Percentiles rank a stretch among this genome's conserved stretches.
Evolutionary conservation across 768 basidiomycete species (phyloP).

Genomic region (Pholiota conissans): DNA sequence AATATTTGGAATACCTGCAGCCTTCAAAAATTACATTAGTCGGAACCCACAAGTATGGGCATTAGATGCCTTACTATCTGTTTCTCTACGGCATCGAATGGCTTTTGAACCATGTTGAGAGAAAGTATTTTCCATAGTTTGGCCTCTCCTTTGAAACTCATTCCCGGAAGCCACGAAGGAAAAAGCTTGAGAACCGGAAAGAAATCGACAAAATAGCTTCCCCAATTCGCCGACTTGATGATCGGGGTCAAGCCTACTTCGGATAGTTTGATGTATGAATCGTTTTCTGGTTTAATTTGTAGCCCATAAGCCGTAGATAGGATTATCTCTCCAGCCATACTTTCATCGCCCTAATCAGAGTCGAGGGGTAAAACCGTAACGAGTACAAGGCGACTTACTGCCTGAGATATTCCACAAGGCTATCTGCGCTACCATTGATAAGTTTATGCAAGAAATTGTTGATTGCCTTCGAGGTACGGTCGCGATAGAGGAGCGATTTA

Average conservation of each 20-base stretch:
- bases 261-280: slow-evolving; percentile 37
- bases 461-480: slow-evolving; percentile 26
- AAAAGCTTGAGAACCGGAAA: slow-evolving; percentile 35
- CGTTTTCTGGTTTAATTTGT: slow-evolving; percentile 30
- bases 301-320: slow-evolving; percentile 42
- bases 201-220: slow-evolving; percentile 39
- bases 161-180: slow-evolving; percentile 58
- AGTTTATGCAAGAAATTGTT: slow-evolving; percentile 28
- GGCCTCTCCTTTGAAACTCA: slow-evolving; percentile 51
- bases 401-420: slow-evolving; percentile 26
- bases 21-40: background rate
- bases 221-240: slow-evolving; percentile 23
- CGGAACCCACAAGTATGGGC: background rate
- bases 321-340: slow-evolving; percentile 15
- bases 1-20: background rate
- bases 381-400: slow-evolving; percentile 3
- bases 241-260: slow-evolving; percentile 31
- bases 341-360: background rate
- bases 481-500: slow-evolving; percentile 26
- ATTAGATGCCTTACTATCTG: slow-evolving; percentile 13
- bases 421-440: slow-evolving; percentile 28
- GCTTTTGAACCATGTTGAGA: slow-evolving; percentile 32
- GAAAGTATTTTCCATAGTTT: slow-evolving; percentile 36
- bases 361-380: no score
- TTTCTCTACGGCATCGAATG: slow-evolving; percentile 25